Base-by-base conservation (phyloP, 1,284 basidiomycete species). In the Melanopsichium pennsylvanicum region DNA sequence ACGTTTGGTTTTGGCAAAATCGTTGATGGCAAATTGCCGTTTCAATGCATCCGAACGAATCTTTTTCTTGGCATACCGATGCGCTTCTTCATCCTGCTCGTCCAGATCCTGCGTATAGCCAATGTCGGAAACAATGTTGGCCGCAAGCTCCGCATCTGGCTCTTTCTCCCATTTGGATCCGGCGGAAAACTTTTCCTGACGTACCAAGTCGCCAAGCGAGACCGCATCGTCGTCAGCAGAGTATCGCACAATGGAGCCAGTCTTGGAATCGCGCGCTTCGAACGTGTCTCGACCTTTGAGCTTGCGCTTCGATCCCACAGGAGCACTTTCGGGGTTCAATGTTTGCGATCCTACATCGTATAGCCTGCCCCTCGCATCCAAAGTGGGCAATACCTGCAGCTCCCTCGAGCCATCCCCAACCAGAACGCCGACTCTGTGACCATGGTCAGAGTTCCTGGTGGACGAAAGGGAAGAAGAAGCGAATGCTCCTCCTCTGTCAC, bases 11-110 rank as follows among this genome's bases (percentile, higher is more conserved):
- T 88, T 87, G 54, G 93, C 94, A 82, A 93, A 98, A 82, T 98
- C 95, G 93, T 49, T 39, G 75, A 98, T 92, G 13, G 96, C 96
- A 81, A 97, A 99, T 70, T 93, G 90, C 31, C 95, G 87, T 82
- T 95, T 98, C 88, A 96, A 90, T 21, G 90, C 92, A 79, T 97
- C 96, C 11, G 88, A 88, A 58, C 93, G 90, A 90, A 96, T 93
- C 83, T 94, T 95, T 81, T 92, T 89, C 60, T 92, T 85, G 26
- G 91, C 93, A 0, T 98, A 86, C 68, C 88, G 89, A 74, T 96
- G 93, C 0, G 92, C 93, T 80, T 97, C 95, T 64, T 97, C 94
- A 71, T 99, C 96, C 70, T 97, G 90, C 75, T 97, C 97, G 9
- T 97, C 95, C 19, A 93, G 83, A 13, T 72, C 51, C 11, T 35